Conservation (phyloP, 1,284 basidiomycete species). For the Cutaneotrichosporon cavernicola region DNA sequence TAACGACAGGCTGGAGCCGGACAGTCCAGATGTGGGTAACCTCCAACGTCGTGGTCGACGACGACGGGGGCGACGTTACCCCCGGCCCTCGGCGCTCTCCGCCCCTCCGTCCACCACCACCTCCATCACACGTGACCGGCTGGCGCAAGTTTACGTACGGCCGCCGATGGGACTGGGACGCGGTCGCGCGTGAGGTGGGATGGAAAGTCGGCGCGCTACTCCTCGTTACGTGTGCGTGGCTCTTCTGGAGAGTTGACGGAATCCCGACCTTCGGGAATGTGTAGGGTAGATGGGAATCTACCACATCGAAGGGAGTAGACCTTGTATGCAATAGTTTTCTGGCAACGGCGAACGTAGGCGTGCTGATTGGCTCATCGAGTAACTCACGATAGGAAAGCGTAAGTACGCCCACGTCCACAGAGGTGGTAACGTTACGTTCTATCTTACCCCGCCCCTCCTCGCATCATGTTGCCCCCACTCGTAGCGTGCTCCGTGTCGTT, state of each 20-base stretch:
- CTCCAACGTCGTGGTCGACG: constrained; percentile 41
- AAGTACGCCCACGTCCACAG: too few species aligned
- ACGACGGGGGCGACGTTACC: constrained; percentile 16
- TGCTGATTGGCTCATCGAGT: too few species aligned
- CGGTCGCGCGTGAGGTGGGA: constrained; percentile 45
- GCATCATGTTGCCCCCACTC: too few species aligned
- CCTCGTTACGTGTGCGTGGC: constrained; percentile 47
- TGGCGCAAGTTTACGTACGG: constrained; percentile 43
- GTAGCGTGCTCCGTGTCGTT: too few species aligned
- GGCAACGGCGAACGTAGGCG: background rate
- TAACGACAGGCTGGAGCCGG: constrained; percentile 50
- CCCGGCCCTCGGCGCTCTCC: constrained; percentile 16
- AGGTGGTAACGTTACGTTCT: too few species aligned
- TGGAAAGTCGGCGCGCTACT: constrained; percentile 48
- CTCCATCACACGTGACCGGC: constrained; percentile 28
- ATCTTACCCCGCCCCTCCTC: too few species aligned
- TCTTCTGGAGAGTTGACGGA: constrained; percentile 46
- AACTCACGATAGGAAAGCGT: too few species aligned
- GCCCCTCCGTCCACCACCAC: constrained; percentile 18
- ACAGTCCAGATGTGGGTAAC: constrained; percentile 55
- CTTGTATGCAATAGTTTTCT: background rate
- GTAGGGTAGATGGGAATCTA: background rate
- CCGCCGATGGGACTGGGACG: constrained; percentile 51
- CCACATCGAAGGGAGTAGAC: background rate
- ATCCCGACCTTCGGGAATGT: background rate